Base-by-base conservation (phyloP, 164 flowering plant species). In the Berberis vulgaris region DNA sequence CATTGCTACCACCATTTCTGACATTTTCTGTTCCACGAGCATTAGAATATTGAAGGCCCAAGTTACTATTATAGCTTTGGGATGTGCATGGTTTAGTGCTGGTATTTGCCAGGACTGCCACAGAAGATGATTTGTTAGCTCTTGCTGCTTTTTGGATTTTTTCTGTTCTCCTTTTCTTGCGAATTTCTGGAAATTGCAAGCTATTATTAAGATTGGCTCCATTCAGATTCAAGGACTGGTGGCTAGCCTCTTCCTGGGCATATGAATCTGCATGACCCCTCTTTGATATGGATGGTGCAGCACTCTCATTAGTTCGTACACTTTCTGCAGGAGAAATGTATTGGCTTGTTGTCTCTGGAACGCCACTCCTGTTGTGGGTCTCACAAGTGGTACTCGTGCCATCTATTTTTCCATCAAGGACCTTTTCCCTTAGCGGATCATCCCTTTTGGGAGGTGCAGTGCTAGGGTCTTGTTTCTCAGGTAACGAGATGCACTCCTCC, bases 161-260 rank as follows among this genome's bases (percentile, higher is more conserved):
- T 57, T 78, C 86, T 2, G 78, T 80, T 73, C 87, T 82, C 76
- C 71, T 82, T 71, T 73, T 84, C 80, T 83, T 84, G 71, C 49
- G 54, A 43, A 79, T 77, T 40, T 66, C 78, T 43, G 87, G 80
- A 74, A 81, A 75, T 57, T 66, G 63, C 57, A 72, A 44, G 43
- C 58, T 54, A 49, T 68, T 67, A 68, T 67, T 69, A 58, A 61
- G 64, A 6, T 62, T 65, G 10, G 70, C 38, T 9, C 80, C 82
- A 49, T 0, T 65, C 12, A 58, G 4, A 67, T 75, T 78, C 46
- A 57, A 55, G 60, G 60, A 67, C 60, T 54, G 61, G 47, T 57
- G 41, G 43, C 73, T 47, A 52, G 62, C 57, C 41, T 53, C 72
- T 26, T 71, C 75, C 58, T 57, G 26, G 1, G 71, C 56, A 38